Base-by-base conservation (phyloP, 345 rosid species). In the Moricandia arvensis region DNA sequence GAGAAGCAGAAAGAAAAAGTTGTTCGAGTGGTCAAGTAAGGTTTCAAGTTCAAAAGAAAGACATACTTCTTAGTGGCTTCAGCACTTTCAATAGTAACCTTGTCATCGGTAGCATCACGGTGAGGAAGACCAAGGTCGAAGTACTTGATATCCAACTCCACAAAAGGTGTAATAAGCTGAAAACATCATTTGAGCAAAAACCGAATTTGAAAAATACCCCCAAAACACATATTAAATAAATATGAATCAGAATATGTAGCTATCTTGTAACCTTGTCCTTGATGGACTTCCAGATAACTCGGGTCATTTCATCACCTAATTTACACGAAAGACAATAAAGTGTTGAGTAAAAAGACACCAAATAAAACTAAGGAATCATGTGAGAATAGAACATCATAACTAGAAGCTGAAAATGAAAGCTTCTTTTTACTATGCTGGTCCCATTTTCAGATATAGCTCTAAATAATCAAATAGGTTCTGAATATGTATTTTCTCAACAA, bases 281-380 rank as follows among this genome's bases (percentile, higher is more conserved):
- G 30, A 95, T 95, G n/a, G 85, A 87, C 80, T 89, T 79, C 99
- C 99, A 95, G 76, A 95, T 83, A 68, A 92, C 83, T 27, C 99
- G 78, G 47, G 99, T 92, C 99, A 95, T 92, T 87, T 95, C 99
- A 85, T 95, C 99, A 67, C 99, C 99, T 95, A 87, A n/a, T 16
- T 24, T 66, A 45, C 17, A 24, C 26, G 77, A 12, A 43, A 62
- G 38, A 33, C n/a, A 37, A 54, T 12, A 43, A 27, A 57, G 4
- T 6, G 74, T 33, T 33, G 24, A 69, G 69, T 55, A 13, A 49
- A 16, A n/a, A 16, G 0, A 16, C 59, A 16, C 49, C 30, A 59
- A 47, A 6, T 2, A 49, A 49, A 49, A 49, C 24, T 16, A 49
- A 49, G 10, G 21, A 49, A 6, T 15, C 4, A 49, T 0, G 9